phyloP scores from a whole-genome alignment of 805 yeast species.

The Hanseniaspora occidentalis region DNA sequence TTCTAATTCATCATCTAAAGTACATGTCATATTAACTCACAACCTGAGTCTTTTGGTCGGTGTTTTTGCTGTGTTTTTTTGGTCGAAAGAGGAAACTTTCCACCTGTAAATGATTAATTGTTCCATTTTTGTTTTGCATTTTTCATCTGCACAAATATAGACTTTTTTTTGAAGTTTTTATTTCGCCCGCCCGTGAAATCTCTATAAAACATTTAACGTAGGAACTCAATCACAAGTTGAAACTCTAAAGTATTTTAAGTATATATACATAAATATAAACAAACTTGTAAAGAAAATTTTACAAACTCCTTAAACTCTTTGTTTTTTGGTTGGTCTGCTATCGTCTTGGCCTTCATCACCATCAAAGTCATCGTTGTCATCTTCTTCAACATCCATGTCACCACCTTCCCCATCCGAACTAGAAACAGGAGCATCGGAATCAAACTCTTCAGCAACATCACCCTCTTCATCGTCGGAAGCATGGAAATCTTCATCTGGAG shows the following conservation, averaged over 20 bases:
- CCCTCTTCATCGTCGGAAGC: slow-evolving; percentile 36
- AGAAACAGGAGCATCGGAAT: slow-evolving; percentile 39
- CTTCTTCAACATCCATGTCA: slow-evolving; percentile 12
- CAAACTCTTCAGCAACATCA: slow-evolving; percentile 77
- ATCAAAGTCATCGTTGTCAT: slow-evolving; percentile 4
- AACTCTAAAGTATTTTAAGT: not conserved
- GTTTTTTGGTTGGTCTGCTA: slow-evolving; percentile 5
- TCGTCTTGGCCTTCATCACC: slow-evolving; percentile 6
- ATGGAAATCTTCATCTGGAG: slow-evolving; percentile 77
- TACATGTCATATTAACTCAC: not conserved
- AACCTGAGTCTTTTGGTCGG: too few relatives aligned
- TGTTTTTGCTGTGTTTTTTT: too few relatives aligned
- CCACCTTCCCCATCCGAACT: slow-evolving; percentile 22
- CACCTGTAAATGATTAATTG: too few relatives aligned
- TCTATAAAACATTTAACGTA: too few relatives aligned
- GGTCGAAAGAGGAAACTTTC: too few relatives aligned
- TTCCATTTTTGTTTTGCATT: too few relatives aligned
- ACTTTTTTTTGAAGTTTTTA: too few relatives aligned
- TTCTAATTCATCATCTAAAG: slow-evolving; percentile 13
- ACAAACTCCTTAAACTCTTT: not conserved
- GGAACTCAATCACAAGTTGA: too few relatives aligned
- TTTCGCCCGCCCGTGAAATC: too few relatives aligned
- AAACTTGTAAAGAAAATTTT: not conserved
- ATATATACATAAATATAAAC: not conserved
- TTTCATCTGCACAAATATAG: too few relatives aligned